These are phyloP conservation scores for Yamadazyma trypodendri DNA, from an alignment of 1,139 yeast species.

Conservation along the genomic window DNA sequence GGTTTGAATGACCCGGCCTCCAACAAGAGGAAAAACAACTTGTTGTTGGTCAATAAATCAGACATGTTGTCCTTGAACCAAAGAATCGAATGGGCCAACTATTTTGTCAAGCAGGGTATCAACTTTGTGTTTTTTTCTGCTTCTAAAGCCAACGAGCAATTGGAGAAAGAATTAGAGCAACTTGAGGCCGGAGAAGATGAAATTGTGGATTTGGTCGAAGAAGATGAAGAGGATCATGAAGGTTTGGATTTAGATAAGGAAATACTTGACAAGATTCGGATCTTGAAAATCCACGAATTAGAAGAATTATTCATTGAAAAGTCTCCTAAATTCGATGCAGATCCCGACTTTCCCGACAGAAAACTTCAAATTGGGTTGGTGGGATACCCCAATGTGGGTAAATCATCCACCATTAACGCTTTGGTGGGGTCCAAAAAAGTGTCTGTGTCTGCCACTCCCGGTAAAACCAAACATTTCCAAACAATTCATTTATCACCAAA, in stretches of 20 bases:
- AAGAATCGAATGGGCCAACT: constrained; percentile 83
- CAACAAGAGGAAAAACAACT: constrained; percentile 59
- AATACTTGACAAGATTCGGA: constrained; percentile 54
- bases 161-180: constrained; percentile 53
- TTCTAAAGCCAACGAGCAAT: constrained; percentile 68
- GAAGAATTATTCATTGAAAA: constrained; percentile 76
- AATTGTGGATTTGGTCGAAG: constrained; percentile 15
- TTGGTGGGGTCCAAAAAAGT: constrained; percentile 95
- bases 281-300: constrained; percentile 79
- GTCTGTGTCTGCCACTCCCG: constrained; percentile 97
- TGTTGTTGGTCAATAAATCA: constrained; percentile 89
- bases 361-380: constrained; percentile 89
- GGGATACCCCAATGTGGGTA: constrained; percentile 97
- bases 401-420: constrained; percentile 94
- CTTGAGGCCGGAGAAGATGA: constrained; percentile 26
- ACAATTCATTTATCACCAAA: constrained; percentile 83
- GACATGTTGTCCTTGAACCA: constrained; percentile 79
- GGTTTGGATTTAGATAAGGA: constrained; percentile 14
- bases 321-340: constrained; percentile 67
- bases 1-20: constrained; percentile 58
- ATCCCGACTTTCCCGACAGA: constrained; percentile 57
- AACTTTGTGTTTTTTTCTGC: constrained; percentile 94
- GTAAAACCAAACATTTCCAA: constrained; percentile 98
- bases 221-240: constrained; percentile 16
- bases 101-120: constrained; percentile 66